phyloP scores from a whole-genome alignment of 2,329 filamentous ascomycete genomes.

The Curvularia spicifera region DNA sequence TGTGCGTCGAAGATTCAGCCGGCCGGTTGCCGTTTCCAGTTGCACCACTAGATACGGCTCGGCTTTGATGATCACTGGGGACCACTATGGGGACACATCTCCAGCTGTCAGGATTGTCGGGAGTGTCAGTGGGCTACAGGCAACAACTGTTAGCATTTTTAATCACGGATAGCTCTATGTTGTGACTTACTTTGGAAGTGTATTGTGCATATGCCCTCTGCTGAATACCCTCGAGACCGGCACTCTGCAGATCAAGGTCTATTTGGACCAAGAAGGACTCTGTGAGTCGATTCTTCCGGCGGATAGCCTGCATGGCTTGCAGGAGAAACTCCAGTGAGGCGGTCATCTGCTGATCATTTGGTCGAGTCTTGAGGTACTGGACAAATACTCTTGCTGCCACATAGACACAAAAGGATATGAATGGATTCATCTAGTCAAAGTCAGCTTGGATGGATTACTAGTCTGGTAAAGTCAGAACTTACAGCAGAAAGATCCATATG shows the following conservation, averaged over 20 bases:
- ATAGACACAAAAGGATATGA: constrained; percentile 93
- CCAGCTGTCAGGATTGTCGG: constrained; percentile 37
- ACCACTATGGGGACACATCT: constrained; percentile 44
- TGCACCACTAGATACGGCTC: constrained; percentile 36
- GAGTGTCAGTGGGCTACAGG: constrained; percentile 20
- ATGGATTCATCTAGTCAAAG: constrained; percentile 80
- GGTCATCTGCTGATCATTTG: constrained; percentile 77
- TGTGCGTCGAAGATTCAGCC: background rate
- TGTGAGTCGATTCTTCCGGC: constrained; percentile 85
- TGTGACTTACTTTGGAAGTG: constrained; percentile 18
- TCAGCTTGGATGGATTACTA: constrained; percentile 9
- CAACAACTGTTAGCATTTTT: constrained; percentile 10
- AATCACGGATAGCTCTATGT: constrained; percentile 1
- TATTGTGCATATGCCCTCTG: constrained; percentile 56
- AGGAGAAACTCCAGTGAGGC: constrained; percentile 90
- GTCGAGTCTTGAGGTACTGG: constrained; percentile 93
- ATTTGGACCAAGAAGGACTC: constrained; percentile 94
- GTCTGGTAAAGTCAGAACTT: constrained; percentile 50
- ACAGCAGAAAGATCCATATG: constrained; percentile 85
- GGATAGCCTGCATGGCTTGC: constrained; percentile 87
- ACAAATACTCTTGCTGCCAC: constrained; percentile 95
- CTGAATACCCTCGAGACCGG: constrained; percentile 59
- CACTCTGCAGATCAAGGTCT: constrained; percentile 84
- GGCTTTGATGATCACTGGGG: constrained; percentile 42
- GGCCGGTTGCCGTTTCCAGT: constrained; percentile 27